Base-by-base conservation (phyloP, 2,329 filamentous ascomycete species). In the Sclerotinia sclerotiorum region DNA sequence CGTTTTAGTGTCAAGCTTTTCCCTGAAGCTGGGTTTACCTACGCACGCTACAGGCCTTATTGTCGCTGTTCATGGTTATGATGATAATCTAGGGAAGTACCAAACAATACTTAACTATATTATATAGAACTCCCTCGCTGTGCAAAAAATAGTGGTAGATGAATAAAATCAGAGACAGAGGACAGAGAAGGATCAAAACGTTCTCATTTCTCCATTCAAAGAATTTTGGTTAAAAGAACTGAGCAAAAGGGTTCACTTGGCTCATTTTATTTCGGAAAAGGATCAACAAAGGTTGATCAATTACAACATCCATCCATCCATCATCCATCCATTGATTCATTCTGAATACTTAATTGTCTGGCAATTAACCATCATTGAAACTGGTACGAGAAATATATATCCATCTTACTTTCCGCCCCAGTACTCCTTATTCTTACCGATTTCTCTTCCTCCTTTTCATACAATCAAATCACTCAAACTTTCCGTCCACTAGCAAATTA, bases 241-340 rank as follows among this genome's bases (percentile, higher is more conserved):
- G 13, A 44, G 7, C 8, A 48, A 32, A 48, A 61, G n/a, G 27
- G 35, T 44, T 42, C n/a, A 15, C 21, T 27, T 11, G 55, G 35
- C 24, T 58, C 55, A 58, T 58, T 24, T 58, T 44, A 58, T 58
- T 58, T 42, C 35, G 15, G 35, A 49, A 61, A 61, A 35, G 27
- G 58, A 61, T 61, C 58, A 48, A 35, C 58, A 24, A 49, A 35
- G 44, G 27, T 61, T 42, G 57, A 60, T 61, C 57, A 32, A 61
- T 24, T 32, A 61, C 58, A 49, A 27, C 35, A 35, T 35, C 35
- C 32, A 39, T 39, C 10, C 13, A 32, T 32, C 7, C 29, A 61
- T 32, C 44, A 48, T 24, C 29, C 42, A 29, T 10, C 3, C 15
- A 46, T 42, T n/a, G 2, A 58, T 60, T n/a, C 54, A 39, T 56